Evolutionary conservation across 768 basidiomycete species (phyloP), one percentile per base, ranked within the genome.

Genomic region (Macrolepiota dolichaula): DNA sequence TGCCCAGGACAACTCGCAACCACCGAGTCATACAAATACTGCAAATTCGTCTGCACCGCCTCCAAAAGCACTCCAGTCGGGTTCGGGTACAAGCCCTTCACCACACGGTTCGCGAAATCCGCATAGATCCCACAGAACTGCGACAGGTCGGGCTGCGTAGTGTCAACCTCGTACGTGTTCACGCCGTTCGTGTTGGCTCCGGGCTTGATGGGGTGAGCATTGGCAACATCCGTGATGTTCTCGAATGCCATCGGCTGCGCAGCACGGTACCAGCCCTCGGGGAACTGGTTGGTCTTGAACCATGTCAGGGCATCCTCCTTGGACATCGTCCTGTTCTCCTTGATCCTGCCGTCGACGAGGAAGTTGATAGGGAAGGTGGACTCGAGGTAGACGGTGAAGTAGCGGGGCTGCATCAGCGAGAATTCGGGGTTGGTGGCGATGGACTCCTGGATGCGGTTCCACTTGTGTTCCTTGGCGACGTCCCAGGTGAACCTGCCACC

Each of bases 401-500:
- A n/a, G n/a, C n/a, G n/a, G n/a, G n/a, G n/a, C n/a, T n/a, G n/a
- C n/a, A n/a, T n/a, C n/a, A n/a, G n/a, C n/a, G n/a, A n/a, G n/a
- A n/a, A n/a, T n/a, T n/a, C n/a, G n/a, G n/a, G n/a, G n/a, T n/a
- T n/a, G n/a, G n/a, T n/a, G 2, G 60, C 53, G 15, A 66, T 67
- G 27, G 66, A 67, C 22, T 64, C 44, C 29, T 55, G 66, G 49
- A 67, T 64, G 24, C 60, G 58, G 10, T 67, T 53, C 22, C 22
- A 61, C 17, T 66, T 52, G 29, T 62, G 51, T 40, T 68, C 63
- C 1, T 40, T 59, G 4, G 67, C 64, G 11, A 62, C 66, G 2
- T 62, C 61, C 4, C 55, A 29, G 50, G 66, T 66, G 55, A 62
- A 68, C 50, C 60, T 63, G 25, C 55, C 55, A 64, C n/a, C n/a